Percentiles rank a stretch among this genome's conserved stretches.
Evolutionary conservation across 305 asterid species (phyloP).

Genomic region (Euphrasia arctica): DNA sequence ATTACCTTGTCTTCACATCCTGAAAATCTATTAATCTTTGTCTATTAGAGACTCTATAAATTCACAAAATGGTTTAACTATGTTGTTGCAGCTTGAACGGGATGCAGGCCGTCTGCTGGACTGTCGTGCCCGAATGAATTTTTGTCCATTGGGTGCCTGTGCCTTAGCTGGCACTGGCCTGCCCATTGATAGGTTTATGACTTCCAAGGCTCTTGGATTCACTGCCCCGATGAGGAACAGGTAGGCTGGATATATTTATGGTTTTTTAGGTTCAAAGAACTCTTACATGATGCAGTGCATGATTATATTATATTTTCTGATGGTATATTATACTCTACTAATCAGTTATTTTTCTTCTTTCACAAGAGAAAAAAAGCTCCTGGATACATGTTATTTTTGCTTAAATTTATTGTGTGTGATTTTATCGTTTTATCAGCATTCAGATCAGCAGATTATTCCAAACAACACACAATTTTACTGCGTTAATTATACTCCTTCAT

Average conservation of each 20-base stretch:
- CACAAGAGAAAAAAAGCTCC: too few relatives aligned
- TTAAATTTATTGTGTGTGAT: not conserved
- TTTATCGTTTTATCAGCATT: not conserved
- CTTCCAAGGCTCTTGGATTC: conserved; percentile 83
- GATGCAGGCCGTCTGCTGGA: conserved; percentile 82
- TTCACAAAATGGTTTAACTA: conserved; percentile 15
- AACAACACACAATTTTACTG: too few relatives aligned
- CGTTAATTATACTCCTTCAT: not conserved
- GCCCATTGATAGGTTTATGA: conserved; percentile 95
- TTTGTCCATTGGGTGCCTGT: conserved; percentile 95
- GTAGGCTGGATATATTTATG: conserved; percentile 31
- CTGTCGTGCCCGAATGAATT: conserved; percentile 74
- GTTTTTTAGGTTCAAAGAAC: not conserved
- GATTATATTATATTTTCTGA: not conserved
- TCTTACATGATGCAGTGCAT: conserved; percentile 1
- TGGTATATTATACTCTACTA: not conserved
- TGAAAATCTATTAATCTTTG: conserved; percentile 5
- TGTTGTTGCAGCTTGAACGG: conserved; percentile 76
- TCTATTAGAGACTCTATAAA: not conserved
- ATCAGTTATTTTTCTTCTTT: not conserved
- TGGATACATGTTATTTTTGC: not conserved
- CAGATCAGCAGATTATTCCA: not conserved
- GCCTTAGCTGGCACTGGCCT: conserved; percentile 99
- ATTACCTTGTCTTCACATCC: not conserved
- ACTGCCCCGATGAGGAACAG: conserved; percentile 95